These are phyloP conservation scores for Salinomyces thailandicus DNA, from an alignment of 2,329 filamentous ascomycete genomes.

Conservation along the genomic window DNA sequence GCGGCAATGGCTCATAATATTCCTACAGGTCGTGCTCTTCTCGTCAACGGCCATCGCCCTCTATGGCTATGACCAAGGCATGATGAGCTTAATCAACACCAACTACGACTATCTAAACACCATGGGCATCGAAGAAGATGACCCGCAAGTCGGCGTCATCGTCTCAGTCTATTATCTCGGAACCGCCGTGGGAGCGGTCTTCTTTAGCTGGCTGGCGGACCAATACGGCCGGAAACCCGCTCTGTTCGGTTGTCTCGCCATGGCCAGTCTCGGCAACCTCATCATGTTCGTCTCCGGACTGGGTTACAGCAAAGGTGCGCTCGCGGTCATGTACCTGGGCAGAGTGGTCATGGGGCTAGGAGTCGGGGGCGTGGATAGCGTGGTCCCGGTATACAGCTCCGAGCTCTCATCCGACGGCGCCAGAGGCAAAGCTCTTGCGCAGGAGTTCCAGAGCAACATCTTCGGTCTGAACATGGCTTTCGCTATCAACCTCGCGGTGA, in stretches of 20 bases:
- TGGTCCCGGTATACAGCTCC: slow-evolving; percentile 50
- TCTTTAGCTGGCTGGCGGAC: slow-evolving; percentile 48
- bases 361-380: slow-evolving; percentile 50
- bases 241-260: slow-evolving; percentile 46
- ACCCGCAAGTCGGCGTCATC: slow-evolving; percentile 47
- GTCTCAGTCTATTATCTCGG: slow-evolving; percentile 54
- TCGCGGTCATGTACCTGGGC: slow-evolving; percentile 42
- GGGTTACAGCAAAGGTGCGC: slow-evolving; percentile 30
- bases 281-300: slow-evolving; percentile 51
- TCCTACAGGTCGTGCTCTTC: slow-evolving; percentile 44
- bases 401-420: slow-evolving; percentile 48
- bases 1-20: too few relatives aligned
- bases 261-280: slow-evolving; percentile 45
- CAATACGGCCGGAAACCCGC: slow-evolving; percentile 43
- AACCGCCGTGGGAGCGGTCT: slow-evolving; percentile 47
- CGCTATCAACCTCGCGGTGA: slow-evolving; percentile 47
- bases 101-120: slow-evolving; percentile 46
- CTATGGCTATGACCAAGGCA: slow-evolving; percentile 38
- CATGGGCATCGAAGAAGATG: slow-evolving; percentile 44
- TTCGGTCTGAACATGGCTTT: slow-evolving; percentile 53
- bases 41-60: slow-evolving; percentile 45
- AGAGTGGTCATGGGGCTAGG: slow-evolving; percentile 47
- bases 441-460: slow-evolving; percentile 56
- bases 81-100: slow-evolving; percentile 47
- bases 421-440: slow-evolving; percentile 47